Evolutionary conservation across 2,329 filamentous ascomycete species (phyloP).

Genomic region (Zalaria sp.): DNA sequence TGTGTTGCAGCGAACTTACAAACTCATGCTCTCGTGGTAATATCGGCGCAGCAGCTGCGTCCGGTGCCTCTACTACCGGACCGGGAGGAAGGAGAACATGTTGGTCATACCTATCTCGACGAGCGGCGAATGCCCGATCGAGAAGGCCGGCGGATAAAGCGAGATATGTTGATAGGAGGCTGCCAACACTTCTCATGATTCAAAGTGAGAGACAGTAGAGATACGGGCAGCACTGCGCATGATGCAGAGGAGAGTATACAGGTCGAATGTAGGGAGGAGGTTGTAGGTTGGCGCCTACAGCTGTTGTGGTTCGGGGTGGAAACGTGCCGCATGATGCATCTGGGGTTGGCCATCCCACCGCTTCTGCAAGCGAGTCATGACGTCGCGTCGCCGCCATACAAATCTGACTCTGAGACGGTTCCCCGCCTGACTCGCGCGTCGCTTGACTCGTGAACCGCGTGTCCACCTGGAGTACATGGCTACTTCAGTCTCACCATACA

Average conservation of each 20-base stretch:
- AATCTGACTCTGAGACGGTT: too few species aligned
- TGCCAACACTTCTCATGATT: slow-evolving; percentile 3
- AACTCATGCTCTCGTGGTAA: slow-evolving; percentile 10
- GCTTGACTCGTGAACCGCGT: too few species aligned
- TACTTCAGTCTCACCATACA: too few species aligned
- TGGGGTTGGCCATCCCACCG: too few species aligned
- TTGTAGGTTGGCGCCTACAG: neutral
- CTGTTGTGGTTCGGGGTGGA: too few species aligned
- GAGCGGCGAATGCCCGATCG: slow-evolving; percentile 1
- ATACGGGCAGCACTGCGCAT: neutral
- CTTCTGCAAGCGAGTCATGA: too few species aligned
- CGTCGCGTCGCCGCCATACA: too few species aligned
- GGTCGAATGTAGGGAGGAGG: neutral
- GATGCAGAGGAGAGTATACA: neutral
- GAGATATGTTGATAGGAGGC: slow-evolving; percentile 1
- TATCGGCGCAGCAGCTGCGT: neutral
- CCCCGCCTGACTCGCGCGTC: too few species aligned
- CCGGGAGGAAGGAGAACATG: slow-evolving; percentile 7
- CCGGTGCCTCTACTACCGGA: neutral
- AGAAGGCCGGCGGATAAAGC: slow-evolving; percentile 3
- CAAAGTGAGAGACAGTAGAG: neutral
- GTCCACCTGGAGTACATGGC: too few species aligned
- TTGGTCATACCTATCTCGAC: slow-evolving; percentile 1
- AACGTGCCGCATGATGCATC: too few species aligned
- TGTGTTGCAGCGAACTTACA: slow-evolving; percentile 7